These are phyloP conservation scores for Clitopilus hobsonii DNA, from an alignment of 768 basidiomycete species.

Conservation along the genomic window DNA sequence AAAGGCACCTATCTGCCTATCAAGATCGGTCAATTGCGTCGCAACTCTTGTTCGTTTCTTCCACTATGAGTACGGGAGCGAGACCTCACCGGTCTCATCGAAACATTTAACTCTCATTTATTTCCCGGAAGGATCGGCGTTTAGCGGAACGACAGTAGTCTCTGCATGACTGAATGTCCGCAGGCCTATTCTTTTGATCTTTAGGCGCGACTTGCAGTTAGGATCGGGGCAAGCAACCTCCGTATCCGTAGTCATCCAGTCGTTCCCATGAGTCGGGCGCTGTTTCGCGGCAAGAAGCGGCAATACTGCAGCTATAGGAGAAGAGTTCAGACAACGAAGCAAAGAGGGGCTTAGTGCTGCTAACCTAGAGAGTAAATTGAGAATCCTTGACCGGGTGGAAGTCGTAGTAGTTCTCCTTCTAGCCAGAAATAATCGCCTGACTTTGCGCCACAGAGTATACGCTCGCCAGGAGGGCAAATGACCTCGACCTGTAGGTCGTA, in stretches of 20 bases:
- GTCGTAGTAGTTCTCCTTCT: constrained; percentile 57
- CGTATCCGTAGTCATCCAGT: constrained; percentile 68
- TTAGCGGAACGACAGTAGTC: constrained; percentile 43
- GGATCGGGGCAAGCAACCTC: constrained; percentile 68
- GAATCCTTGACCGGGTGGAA: constrained; percentile 60
- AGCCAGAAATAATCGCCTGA: constrained; percentile 58
- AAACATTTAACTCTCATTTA: neutral
- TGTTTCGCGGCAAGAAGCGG: constrained; percentile 70
- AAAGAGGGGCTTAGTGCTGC: neutral
- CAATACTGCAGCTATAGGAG: constrained; percentile 46
- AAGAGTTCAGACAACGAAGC: neutral
- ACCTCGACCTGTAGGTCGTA: constrained; percentile 65
- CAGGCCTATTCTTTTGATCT: constrained; percentile 43
- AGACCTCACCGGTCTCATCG: neutral
- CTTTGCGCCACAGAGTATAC: constrained; percentile 61
- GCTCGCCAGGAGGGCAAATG: constrained; percentile 50
- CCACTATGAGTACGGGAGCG: too few relatives aligned
- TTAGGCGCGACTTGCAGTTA: constrained; percentile 52
- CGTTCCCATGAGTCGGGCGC: constrained; percentile 44
- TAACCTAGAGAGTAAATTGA: constrained; percentile 65
- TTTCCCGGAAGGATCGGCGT: neutral
- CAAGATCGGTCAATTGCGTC: too few relatives aligned
- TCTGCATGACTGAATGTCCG: constrained; percentile 53
- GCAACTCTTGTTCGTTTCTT: too few relatives aligned
- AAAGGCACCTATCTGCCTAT: too few relatives aligned